phyloP scores from a whole-genome alignment of 352 stramenopile species.

The Globisporangium middletonii region DNA sequence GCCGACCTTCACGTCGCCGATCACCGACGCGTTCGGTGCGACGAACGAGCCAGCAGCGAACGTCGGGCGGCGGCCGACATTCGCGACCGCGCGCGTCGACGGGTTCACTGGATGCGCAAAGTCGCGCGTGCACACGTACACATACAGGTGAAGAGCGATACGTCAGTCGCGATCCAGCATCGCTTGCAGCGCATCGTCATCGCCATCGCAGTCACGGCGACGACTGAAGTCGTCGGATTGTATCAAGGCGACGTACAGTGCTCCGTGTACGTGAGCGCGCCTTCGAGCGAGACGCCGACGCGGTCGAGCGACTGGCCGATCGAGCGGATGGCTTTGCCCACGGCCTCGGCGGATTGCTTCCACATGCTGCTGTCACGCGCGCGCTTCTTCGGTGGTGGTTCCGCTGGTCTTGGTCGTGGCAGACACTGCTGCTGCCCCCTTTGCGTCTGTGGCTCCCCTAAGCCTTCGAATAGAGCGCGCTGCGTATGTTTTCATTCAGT shows the following conservation, averaged over 20 bases:
- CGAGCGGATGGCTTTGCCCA: slow-evolving; percentile 81
- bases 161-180: neutral
- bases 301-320: slow-evolving; percentile 83
- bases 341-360: slow-evolving; percentile 55
- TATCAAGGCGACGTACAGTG: slow-evolving; percentile 52
- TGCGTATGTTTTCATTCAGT: neutral
- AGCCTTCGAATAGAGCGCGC: slow-evolving; percentile 1
- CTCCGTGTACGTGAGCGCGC: slow-evolving; percentile 80
- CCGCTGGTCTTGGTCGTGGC: slow-evolving; percentile 13
- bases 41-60: slow-evolving; percentile 74
- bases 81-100: slow-evolving; percentile 73
- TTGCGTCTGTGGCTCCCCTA: neutral
- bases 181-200: neutral
- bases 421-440: neutral
- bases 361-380: slow-evolving; percentile 40
- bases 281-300: slow-evolving; percentile 77
- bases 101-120: slow-evolving; percentile 54
- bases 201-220: neutral
- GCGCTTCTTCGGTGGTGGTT: slow-evolving; percentile 20
- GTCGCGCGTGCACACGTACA: neutral
- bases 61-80: slow-evolving; percentile 53
- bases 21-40: slow-evolving; percentile 89
- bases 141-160: neutral
- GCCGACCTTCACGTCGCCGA: slow-evolving; percentile 91
- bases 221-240: no score